A percentile compares a stretch with the other conserved stretches of the same genome.
phyloP scores from a whole-genome alignment of 2,329 filamentous ascomycete species.

The Atkinsonella hypoxylon region DNA sequence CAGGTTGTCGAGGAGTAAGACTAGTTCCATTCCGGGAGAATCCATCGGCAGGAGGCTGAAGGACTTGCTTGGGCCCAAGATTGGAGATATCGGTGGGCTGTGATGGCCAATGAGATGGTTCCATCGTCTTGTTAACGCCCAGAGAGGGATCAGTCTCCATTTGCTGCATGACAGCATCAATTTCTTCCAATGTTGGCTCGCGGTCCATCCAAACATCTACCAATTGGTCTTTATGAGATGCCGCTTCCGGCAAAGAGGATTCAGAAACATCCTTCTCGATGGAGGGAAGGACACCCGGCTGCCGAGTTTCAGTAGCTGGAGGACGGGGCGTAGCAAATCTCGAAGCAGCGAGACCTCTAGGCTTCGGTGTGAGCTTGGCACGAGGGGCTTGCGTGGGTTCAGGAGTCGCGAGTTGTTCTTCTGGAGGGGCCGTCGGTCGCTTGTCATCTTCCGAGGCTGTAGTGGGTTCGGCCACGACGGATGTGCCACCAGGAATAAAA shows the following conservation, averaged over 20 bases:
- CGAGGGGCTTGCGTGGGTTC: slow-evolving; percentile 12
- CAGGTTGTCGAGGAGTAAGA: slow-evolving; percentile 52
- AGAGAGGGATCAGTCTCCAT: slow-evolving; percentile 62
- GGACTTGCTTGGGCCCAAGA: slow-evolving; percentile 38
- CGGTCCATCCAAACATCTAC: slow-evolving; percentile 11
- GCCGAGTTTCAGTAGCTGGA: slow-evolving; percentile 12
- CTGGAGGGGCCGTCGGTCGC: background rate
- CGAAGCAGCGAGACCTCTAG: slow-evolving; percentile 31
- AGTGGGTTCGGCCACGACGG: slow-evolving; percentile 13
- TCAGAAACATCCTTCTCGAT: slow-evolving; percentile 15
- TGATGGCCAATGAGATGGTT: slow-evolving; percentile 31
- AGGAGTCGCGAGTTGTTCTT: background rate
- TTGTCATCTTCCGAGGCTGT: slow-evolving; percentile 2
- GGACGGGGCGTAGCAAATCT: slow-evolving; percentile 31
- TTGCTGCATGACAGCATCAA: slow-evolving; percentile 85
- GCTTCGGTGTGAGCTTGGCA: slow-evolving; percentile 23
- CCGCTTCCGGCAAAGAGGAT: background rate
- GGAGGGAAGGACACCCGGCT: slow-evolving; percentile 17
- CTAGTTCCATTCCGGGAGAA: slow-evolving; percentile 61
- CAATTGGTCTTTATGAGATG: background rate
- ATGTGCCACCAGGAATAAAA: slow-evolving; percentile 41
- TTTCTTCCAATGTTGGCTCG: slow-evolving; percentile 61
- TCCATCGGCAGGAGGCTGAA: slow-evolving; percentile 35
- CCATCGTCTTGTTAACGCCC: slow-evolving; percentile 54
- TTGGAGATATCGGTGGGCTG: slow-evolving; percentile 19